phyloP scores from a whole-genome alignment of 306 rosid genomes.

The Carpinus fangiana region DNA sequence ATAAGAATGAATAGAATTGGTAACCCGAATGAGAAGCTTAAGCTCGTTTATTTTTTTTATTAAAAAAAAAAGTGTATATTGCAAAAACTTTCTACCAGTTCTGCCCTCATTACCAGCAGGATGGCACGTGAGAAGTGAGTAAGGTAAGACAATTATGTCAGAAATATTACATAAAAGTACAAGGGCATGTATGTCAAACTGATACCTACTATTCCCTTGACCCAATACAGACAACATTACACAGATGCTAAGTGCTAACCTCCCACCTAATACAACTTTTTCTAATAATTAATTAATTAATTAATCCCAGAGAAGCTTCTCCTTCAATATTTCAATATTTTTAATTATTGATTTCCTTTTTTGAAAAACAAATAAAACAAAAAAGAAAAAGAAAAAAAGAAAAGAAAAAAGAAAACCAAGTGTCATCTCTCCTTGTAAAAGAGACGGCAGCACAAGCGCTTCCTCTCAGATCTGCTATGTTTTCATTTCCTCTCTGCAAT shows the following conservation, averaged over 20 bases:
- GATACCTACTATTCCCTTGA: conserved; percentile 16
- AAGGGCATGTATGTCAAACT: conserved; percentile 26
- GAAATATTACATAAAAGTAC: neutral
- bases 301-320: conserved; percentile 46
- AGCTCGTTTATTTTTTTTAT: too few species aligned
- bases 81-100: neutral
- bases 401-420: conserved; percentile 26
- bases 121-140: neutral
- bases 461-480: conserved; percentile 37
- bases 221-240: conserved; percentile 6
- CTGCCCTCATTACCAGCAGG: neutral
- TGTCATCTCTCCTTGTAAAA: conserved; percentile 37
- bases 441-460: conserved; percentile 23
- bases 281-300: neutral
- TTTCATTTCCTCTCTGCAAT: conserved; percentile 15
- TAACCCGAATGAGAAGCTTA: too few species aligned
- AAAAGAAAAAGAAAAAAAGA: conserved; percentile 17
- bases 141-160: too few species aligned
- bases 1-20: too few species aligned
- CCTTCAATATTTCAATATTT: conserved; percentile 29
- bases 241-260: too few species aligned
- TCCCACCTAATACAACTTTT: conserved; percentile 30
- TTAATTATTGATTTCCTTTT: neutral
- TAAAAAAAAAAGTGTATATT: too few species aligned
- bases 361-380: neutral